phyloP scores from a whole-genome alignment of 192 early-diverging fungal species.

The Backusella sp. region DNA sequence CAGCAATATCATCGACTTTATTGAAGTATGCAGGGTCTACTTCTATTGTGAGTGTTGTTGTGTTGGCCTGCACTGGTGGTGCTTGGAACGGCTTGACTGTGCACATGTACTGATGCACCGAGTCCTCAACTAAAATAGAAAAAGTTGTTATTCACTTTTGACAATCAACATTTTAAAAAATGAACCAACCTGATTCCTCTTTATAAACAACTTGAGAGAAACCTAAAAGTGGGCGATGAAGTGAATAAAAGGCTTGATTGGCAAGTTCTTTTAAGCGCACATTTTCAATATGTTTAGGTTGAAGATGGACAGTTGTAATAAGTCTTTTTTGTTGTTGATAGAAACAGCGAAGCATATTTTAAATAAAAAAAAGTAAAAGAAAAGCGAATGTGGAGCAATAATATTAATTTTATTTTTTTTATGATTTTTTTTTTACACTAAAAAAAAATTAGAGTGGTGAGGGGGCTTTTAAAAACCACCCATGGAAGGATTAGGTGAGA shows the following conservation, averaged over 20 bases:
- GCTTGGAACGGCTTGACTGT: constrained; percentile 12
- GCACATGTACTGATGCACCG: background rate
- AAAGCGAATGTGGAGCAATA: background rate
- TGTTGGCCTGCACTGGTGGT: background rate
- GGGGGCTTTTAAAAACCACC: background rate
- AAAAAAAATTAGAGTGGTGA: constrained; percentile 1
- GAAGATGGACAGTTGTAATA: background rate
- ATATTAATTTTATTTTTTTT: background rate
- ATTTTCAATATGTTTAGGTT: constrained; percentile 16
- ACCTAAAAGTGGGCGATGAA: constrained; percentile 56
- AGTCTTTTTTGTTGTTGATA: background rate
- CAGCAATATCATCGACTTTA: constrained; percentile 24
- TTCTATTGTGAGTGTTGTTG: constrained; percentile 10
- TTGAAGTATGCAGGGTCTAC: constrained; percentile 5
- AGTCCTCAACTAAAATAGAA: background rate
- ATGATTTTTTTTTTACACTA: background rate
- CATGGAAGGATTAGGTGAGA: constrained; percentile 5
- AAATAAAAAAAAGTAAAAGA: background rate
- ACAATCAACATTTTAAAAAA: background rate
- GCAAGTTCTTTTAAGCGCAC: constrained; percentile 48
- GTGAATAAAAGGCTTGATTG: constrained; percentile 56
- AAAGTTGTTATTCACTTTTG: too few species aligned
- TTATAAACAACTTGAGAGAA: constrained; percentile 17
- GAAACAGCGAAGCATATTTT: background rate
- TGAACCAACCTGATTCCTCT: background rate